These are phyloP conservation scores for Phytophthora tentaculata DNA, from an alignment of 352 stramenopile species.

Conservation along the genomic window DNA sequence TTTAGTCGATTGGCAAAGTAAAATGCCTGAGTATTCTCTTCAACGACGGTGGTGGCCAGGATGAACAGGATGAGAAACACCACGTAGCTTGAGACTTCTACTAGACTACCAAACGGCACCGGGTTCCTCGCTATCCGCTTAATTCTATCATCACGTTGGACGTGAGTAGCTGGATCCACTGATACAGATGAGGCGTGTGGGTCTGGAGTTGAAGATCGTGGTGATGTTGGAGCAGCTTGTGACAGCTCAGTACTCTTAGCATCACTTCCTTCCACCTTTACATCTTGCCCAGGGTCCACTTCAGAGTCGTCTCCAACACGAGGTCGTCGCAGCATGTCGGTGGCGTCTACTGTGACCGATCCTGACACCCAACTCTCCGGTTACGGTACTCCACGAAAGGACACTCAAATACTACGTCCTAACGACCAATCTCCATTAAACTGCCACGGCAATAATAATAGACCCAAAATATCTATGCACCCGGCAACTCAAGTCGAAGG, in stretches of 20 bases:
- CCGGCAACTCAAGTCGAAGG: no score
- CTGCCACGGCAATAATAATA: not conserved
- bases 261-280: conserved; percentile 26
- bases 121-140: conserved; percentile 43
- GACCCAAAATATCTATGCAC: no score
- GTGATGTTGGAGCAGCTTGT: conserved; percentile 21
- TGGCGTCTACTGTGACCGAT: not conserved
- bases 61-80: conserved; percentile 69
- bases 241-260: conserved; percentile 43
- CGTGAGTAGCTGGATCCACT: conserved; percentile 9
- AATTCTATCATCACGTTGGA: conserved; percentile 45
- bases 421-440: conserved; percentile 18
- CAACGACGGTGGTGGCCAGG: conserved; percentile 54
- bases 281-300: conserved; percentile 16
- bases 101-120: conserved; percentile 61
- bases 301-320: conserved; percentile 28
- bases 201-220: conserved; percentile 7
- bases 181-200: conserved; percentile 8
- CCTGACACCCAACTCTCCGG: conserved; percentile 13
- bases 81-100: conserved; percentile 53
- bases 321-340: conserved; percentile 44
- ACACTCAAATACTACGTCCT: conserved; percentile 8
- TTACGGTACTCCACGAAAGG: conserved; percentile 15
- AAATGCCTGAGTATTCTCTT: conserved; percentile 54
- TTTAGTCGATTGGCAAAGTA: conserved; percentile 72